Evolutionary conservation across 2,329 filamentous ascomycete genomes (phyloP).

Genomic region (Ascochyta viciae-villosae): DNA sequence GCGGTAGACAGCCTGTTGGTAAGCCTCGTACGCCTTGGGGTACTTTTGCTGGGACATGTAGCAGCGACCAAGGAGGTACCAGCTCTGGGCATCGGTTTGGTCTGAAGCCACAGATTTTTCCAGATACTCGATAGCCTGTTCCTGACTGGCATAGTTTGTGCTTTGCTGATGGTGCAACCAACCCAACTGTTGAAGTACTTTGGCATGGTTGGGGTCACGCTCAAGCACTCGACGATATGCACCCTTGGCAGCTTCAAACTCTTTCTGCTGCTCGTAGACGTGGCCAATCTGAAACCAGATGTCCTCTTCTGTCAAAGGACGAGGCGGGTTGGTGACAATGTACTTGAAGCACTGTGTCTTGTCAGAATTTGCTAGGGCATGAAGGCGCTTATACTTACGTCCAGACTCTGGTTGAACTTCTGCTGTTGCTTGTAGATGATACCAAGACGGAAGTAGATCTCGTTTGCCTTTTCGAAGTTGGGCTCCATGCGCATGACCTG

Average conservation of each 20-base stretch:
- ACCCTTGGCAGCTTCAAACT: constrained; percentile 93
- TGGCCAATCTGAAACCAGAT: constrained; percentile 99
- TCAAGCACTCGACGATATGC: constrained; percentile 94
- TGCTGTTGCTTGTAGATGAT: constrained; percentile 99
- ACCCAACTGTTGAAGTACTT: constrained; percentile 95
- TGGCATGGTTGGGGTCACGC: constrained; percentile 93
- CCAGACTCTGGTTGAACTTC: constrained; percentile 89
- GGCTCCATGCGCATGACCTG: constrained; percentile 99
- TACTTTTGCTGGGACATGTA: constrained; percentile 99
- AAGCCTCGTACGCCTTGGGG: constrained; percentile 96
- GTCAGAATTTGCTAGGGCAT: constrained; percentile 19
- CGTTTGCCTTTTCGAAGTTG: constrained; percentile 97
- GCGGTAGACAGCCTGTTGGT: constrained; percentile 97
- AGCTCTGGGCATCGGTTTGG: constrained; percentile 94
- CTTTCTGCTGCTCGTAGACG: constrained; percentile 98
- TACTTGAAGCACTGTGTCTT: constrained; percentile 92
- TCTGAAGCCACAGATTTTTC: constrained; percentile 96
- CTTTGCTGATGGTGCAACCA: constrained; percentile 98
- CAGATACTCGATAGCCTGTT: constrained; percentile 94
- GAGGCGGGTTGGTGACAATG: constrained; percentile 90
- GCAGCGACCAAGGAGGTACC: constrained; percentile 96
- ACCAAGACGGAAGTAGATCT: constrained; percentile 98
- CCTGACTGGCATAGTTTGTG: constrained; percentile 87
- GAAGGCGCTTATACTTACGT: constrained; percentile 63
- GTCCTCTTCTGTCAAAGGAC: constrained; percentile 93